Evolutionary conservation across 31 red algal species (phyloP), one percentile per base, ranked within the genome.

Genomic region (Odonthalia washingtoniensis): DNA sequence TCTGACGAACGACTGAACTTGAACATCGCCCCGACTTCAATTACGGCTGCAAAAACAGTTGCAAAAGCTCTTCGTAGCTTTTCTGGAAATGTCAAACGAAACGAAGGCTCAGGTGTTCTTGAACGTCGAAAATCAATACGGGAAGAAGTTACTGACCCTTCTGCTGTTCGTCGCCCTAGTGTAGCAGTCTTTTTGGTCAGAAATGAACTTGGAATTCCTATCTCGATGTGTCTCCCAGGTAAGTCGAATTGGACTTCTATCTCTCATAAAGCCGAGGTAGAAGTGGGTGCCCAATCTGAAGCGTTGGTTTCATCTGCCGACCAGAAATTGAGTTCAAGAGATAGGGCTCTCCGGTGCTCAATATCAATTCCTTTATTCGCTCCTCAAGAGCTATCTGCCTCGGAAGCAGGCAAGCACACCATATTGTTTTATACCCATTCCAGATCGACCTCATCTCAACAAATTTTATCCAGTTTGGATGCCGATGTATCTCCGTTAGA

Each of bases 211-310:
- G 91, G 91, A 24, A 35, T 84, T 21, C 85, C 84, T 24, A 34
- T 94, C 17, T 64, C 40, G 31, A 75, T 94, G 84, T 72, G 52
- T 41, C 36, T 84, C 34, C 75, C 78, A 27, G 74, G 78, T 65
- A 78, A 74, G 26, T 92, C 87, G 17, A 72, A 83, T 38, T 49
- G 76, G 5, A 87, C 75, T 36, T 64, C 77, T 34, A 81, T 92
- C 40, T 31, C 42, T 35, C 35, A 89, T 53, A 78, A 86, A 32
- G 34, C 70, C 45, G 90, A 98, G 65, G 77, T 93, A 40, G 96
- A 95, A 85, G 90, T 93, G 16, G 90, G 92, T 24, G 81, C 95
- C 0, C 87, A 92, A 49, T 74, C 87, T 42, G 96, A 98, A 73
- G 91, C 89, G 31, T 61, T 98, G 24, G 70, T 95, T 36, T 89